Evolutionary conservation across 2,329 filamentous ascomycete species (phyloP).

Genomic region (Talaromyces marneffei): DNA sequence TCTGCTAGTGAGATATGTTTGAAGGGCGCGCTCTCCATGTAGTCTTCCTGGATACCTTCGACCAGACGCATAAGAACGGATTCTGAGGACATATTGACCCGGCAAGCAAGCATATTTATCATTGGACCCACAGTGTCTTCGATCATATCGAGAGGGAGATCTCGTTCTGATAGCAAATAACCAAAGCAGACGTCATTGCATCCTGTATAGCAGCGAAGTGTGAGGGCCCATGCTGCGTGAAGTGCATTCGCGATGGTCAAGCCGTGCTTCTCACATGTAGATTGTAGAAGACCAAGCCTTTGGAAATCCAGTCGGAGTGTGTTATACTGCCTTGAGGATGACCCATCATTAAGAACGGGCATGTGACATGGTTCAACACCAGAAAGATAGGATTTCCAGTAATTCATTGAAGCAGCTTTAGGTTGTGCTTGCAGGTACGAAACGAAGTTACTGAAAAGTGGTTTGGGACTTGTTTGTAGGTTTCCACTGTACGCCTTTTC

Average conservation of each 20-base stretch:
- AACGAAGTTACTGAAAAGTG: slow-evolving; percentile 9
- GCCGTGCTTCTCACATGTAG: slow-evolving; percentile 37
- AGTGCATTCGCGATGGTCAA: slow-evolving; percentile 45
- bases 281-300: slow-evolving; percentile 28
- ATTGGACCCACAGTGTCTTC: slow-evolving; percentile 44
- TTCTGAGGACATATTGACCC: slow-evolving; percentile 33
- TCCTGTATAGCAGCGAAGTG: slow-evolving; percentile 12
- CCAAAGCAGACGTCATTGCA: slow-evolving; percentile 36
- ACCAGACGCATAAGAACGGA: slow-evolving; percentile 35
- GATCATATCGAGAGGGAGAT: slow-evolving; percentile 35
- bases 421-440: slow-evolving; percentile 7
- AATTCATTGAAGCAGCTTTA: not conserved
- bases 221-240: slow-evolving; percentile 14
- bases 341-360: slow-evolving; percentile 27
- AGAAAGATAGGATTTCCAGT: slow-evolving; percentile 33
- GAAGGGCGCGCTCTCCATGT: slow-evolving; percentile 42
- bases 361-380: slow-evolving; percentile 33
- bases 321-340: slow-evolving; percentile 4
- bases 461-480: slow-evolving; percentile 24
- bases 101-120: slow-evolving; percentile 44
- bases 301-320: slow-evolving; percentile 11
- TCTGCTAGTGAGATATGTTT: slow-evolving; percentile 43
- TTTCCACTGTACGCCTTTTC: slow-evolving; percentile 36
- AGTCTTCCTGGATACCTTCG: slow-evolving; percentile 41
- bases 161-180: slow-evolving; percentile 40